Conservation (phyloP, 768 basidiomycete species). For the Sporobolomyces pararoseus region DNA sequence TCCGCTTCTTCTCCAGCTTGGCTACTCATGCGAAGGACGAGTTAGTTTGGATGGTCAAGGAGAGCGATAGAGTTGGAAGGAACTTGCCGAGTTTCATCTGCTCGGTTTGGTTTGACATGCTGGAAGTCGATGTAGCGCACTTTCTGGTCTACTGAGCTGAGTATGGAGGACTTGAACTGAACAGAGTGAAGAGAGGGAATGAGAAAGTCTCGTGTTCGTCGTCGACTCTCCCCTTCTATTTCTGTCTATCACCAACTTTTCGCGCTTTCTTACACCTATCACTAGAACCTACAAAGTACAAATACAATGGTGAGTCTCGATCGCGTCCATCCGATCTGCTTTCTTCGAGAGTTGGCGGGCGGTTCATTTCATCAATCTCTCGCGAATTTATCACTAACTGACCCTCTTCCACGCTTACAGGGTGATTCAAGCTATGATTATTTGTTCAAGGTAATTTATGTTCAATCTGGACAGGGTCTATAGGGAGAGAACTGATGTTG, state of each 20-base stretch:
- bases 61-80: neutral
- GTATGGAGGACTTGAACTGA: neutral
- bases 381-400: neutral
- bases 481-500: neutral
- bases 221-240: too few relatives aligned
- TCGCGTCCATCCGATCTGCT: too few relatives aligned
- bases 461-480: neutral
- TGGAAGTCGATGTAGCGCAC: neutral
- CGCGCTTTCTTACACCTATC: too few relatives aligned
- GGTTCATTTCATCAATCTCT: neutral
- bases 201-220: neutral
- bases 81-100: constrained; percentile 24
- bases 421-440: constrained; percentile 66
- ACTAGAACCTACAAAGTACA: too few relatives aligned
- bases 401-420: neutral
- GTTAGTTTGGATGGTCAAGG: neutral
- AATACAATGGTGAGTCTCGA: neutral
- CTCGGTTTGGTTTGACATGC: constrained; percentile 24
- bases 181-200: neutral
- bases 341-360: neutral
- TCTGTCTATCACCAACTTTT: too few relatives aligned
- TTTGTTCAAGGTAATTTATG: constrained; percentile 89
- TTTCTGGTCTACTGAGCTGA: neutral
- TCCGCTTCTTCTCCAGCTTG: constrained; percentile 43
- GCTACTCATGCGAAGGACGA: constrained; percentile 2